Percentiles rank a stretch among this genome's conserved stretches.
phyloP scores from a whole-genome alignment of 305 asterid genomes.

The Solanum hybrid region DNA sequence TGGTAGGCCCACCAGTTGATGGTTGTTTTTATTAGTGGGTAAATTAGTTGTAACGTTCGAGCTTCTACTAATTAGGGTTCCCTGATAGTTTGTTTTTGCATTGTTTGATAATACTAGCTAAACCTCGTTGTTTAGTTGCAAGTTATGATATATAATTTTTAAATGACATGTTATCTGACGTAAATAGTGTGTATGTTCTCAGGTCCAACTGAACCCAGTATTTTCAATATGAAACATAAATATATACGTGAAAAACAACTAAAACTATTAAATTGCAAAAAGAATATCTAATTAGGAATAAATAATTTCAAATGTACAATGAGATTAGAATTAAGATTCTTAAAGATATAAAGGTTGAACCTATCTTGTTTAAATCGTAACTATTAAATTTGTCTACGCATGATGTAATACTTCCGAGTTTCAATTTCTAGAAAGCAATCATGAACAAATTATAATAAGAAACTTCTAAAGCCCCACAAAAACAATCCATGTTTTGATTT shows the following conservation, averaged over 20 bases:
- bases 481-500: no score
- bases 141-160: no score
- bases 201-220: no score
- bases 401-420: neutral
- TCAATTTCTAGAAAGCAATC: neutral
- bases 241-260: neutral
- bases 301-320: neutral
- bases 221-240: no score
- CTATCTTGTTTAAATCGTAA: neutral
- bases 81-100: no score
- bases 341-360: neutral
- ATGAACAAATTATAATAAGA: no score
- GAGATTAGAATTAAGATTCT: neutral
- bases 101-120: no score
- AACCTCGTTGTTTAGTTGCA: no score
- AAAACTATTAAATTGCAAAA: neutral
- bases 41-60: no score
- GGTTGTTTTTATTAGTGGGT: neutral
- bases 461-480: no score
- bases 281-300: neutral
- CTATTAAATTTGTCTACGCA: neutral
- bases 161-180: neutral
- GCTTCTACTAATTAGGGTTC: no score
- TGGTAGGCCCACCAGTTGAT: neutral
- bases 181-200: no score